Percentiles rank a stretch among this genome's conserved stretches.
Conservation (phyloP, 1,139 yeast species). For the Scheffersomyces cryptocercus region DNA sequence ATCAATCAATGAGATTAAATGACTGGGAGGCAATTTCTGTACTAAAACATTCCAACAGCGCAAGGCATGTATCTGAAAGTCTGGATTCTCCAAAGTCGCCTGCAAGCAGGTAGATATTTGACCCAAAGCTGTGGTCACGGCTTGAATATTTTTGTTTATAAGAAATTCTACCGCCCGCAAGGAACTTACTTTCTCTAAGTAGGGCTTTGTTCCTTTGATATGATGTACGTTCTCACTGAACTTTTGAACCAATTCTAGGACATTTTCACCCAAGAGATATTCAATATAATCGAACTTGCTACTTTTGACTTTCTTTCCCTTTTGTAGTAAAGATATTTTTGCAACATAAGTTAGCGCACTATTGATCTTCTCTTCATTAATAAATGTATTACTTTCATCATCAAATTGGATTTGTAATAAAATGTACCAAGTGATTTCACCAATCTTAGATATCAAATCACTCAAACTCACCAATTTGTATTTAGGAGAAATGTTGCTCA, state of each 20-base stretch:
- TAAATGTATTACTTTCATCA: constrained; percentile 24
- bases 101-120: constrained; percentile 88
- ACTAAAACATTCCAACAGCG: constrained; percentile 67
- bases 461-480: constrained; percentile 35
- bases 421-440: constrained; percentile 45
- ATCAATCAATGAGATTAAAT: constrained; percentile 50
- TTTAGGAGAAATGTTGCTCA: constrained; percentile 55
- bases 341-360: constrained; percentile 46
- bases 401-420: constrained; percentile 38
- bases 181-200: constrained; percentile 69
- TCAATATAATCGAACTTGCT: constrained; percentile 21
- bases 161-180: constrained; percentile 73
- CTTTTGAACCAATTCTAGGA: constrained; percentile 75
- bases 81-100: constrained; percentile 66
- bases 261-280: constrained; percentile 51
- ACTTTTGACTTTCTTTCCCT: constrained; percentile 9
- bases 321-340: constrained; percentile 22
- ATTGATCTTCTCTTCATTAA: constrained; percentile 33
- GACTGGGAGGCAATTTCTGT: constrained; percentile 48
- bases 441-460: constrained; percentile 46
- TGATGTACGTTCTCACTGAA: constrained; percentile 82
- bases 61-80: constrained; percentile 63
- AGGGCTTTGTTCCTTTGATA: constrained; percentile 68
- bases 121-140: constrained; percentile 77
- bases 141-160: constrained; percentile 58